Base-by-base conservation (phyloP, 768 basidiomycete species). In the Gelatoporia subvermispora region DNA sequence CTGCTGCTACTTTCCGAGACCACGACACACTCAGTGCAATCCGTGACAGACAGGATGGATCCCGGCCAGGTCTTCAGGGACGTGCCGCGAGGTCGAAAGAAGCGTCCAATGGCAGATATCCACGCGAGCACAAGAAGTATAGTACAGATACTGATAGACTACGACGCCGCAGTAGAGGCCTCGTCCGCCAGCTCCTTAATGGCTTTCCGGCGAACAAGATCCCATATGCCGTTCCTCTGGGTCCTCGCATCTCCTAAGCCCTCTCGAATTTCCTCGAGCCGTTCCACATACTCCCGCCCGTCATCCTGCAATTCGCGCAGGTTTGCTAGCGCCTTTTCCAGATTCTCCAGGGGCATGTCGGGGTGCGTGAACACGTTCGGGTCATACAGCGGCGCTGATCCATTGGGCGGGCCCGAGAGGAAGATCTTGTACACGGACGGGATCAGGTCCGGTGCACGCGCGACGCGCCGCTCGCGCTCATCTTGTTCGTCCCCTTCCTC, bases 301-400 rank as follows among this genome's bases (percentile, higher is more conserved):
- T 93, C 91, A 59, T 93, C 91, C 55, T 88, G 85, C 18, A 93
- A 70, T 56, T 93, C 91, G 44, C 85, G 79, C 45, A 93, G 66
- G 2, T 79, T 75, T 15, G 84, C 78, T 34, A 92, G 56, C 13
- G 84, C 81, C 61, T 88, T 90, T 60, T 91, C 88, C 47, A 93
- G 62, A 13, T 70, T 82, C 41, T 82, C 84, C 49, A 79, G 65
- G 55, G 88, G 86, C 68, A 78, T 75, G 48, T 85, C 80, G 18
- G 81, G 79, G 3, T 77, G 76, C 5, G 78, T 68, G 54, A 84
- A 86, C 58, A 82, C 81, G 1, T 83, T 80, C 8, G 74, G 75
- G 51, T 85, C 84, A 51, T 72, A 73, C 35, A 72, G 70, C 21
- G 74, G 70, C 22, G 71, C 58, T 34, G 65, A 66, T n/a, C 73